Percentiles rank a stretch among this genome's conserved stretches.
phyloP scores from a whole-genome alignment of 2,329 filamentous ascomycete species.

The Paecilomyces variotii region DNA sequence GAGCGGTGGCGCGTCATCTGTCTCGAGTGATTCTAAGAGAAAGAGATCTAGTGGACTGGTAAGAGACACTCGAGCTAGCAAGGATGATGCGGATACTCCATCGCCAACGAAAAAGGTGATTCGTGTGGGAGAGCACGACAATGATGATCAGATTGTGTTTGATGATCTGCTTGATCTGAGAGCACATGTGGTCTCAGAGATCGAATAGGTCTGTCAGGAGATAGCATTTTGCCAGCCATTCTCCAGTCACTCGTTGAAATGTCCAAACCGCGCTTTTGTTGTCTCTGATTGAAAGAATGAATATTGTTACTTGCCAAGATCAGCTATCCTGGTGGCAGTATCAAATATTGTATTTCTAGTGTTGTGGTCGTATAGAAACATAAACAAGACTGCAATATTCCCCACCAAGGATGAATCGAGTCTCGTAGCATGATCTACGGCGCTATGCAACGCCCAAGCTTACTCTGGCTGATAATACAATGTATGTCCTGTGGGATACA shows the following conservation, averaged over 20 bases:
- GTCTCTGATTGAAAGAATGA: not conserved
- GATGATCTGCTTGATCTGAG: conserved; percentile 13
- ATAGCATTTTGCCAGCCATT: not conserved
- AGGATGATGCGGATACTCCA: conserved; percentile 8
- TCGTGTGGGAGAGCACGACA: conserved; percentile 8
- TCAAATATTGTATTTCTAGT: not conserved
- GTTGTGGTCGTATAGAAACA: not conserved
- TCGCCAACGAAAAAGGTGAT: conserved; percentile 15
- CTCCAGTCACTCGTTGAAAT: not conserved
- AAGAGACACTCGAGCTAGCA: conserved; percentile 11
- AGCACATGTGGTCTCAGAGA: conserved; percentile 1
- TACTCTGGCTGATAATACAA: too few relatives aligned
- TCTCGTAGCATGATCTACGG: not conserved
- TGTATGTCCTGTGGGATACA: too few relatives aligned
- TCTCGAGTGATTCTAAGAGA: conserved; percentile 16
- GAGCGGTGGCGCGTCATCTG: conserved; percentile 11
- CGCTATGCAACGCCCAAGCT: too few relatives aligned
- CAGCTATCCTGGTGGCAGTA: not conserved
- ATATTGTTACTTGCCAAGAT: not conserved
- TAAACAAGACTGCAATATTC: not conserved
- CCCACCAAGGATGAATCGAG: not conserved
- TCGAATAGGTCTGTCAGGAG: not conserved
- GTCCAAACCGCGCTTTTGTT: not conserved
- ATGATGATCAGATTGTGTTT: conserved; percentile 8
- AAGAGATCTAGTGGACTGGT: conserved; percentile 14